phyloP scores from a whole-genome alignment of 192 early-diverging fungal species.

The Kickxella alabastrina region DNA sequence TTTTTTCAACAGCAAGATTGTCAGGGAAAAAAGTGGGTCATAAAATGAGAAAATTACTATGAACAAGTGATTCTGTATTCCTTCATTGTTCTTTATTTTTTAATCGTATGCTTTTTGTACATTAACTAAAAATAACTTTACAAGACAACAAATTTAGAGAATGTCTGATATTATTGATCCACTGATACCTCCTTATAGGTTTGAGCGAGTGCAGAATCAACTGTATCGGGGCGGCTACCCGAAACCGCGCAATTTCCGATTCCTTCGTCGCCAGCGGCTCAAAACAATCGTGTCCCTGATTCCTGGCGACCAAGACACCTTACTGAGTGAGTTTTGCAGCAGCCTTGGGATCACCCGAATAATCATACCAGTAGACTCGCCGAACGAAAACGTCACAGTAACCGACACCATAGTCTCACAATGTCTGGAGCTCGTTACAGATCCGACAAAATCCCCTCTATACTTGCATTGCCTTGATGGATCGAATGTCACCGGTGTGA shows the following conservation, averaged over 20 bases:
- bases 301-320: constrained; percentile 64
- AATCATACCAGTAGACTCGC: constrained; percentile 70
- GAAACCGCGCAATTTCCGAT: constrained; percentile 78
- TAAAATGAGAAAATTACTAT: no score
- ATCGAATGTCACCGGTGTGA: constrained; percentile 76
- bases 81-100: no score
- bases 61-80: no score
- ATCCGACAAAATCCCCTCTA: constrained; percentile 67
- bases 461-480: constrained; percentile 93
- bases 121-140: no score
- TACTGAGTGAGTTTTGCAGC: constrained; percentile 61
- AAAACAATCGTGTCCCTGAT: constrained; percentile 84
- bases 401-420: constrained; percentile 68
- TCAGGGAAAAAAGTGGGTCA: no score
- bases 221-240: constrained; percentile 88
- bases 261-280: constrained; percentile 64
- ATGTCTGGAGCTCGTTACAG: constrained; percentile 70
- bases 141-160: not conserved
- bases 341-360: constrained; percentile 62
- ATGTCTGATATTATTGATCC: constrained; percentile 47
- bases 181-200: constrained; percentile 70
- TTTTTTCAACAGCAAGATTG: no score
- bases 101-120: no score
- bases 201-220: constrained; percentile 77
- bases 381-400: constrained; percentile 85